A percentile compares a stretch with the other conserved stretches of the same genome.
These are phyloP conservation scores for Mucor plumbeus DNA, from an alignment of 371 early-diverging fungal genomes.

Conservation along the genomic window DNA sequence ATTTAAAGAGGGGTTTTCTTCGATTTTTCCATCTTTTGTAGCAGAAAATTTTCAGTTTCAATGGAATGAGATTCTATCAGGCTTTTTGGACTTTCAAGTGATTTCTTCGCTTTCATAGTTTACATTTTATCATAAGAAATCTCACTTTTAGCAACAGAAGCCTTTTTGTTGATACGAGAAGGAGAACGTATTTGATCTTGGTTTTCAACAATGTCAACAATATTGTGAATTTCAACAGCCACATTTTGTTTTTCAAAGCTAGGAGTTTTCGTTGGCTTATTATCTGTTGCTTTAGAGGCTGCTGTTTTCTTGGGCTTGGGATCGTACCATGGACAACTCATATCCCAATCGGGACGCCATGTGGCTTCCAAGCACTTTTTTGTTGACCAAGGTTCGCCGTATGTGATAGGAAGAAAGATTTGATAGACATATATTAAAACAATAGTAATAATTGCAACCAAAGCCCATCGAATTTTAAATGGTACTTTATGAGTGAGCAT, in stretches of 20 bases:
- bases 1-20: not conserved
- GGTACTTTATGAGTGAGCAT: constrained; percentile 62
- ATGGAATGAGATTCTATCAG: too few relatives aligned
- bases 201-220: not conserved
- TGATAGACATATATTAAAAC: constrained; percentile 49
- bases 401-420: constrained; percentile 81
- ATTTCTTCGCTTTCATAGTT: not conserved
- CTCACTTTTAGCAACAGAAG: not conserved
- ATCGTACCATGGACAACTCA: constrained; percentile 17
- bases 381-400: constrained; percentile 57
- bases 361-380: constrained; percentile 18
- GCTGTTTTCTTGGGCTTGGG: not conserved
- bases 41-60: too few relatives aligned
- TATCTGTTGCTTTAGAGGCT: not conserved
- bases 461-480: constrained; percentile 30
- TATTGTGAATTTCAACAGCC: not conserved
- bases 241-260: not conserved
- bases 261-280: not conserved
- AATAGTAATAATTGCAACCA: constrained; percentile 40
- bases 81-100: too few relatives aligned
- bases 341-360: constrained; percentile 21
- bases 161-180: not conserved
- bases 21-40: not conserved
- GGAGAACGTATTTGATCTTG: too few relatives aligned
- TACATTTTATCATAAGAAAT: not conserved